Evolutionary conservation across 2,329 filamentous ascomycete species (phyloP), one percentile per base, ranked within the genome.

Genomic region (Dactylellina leptospora): DNA sequence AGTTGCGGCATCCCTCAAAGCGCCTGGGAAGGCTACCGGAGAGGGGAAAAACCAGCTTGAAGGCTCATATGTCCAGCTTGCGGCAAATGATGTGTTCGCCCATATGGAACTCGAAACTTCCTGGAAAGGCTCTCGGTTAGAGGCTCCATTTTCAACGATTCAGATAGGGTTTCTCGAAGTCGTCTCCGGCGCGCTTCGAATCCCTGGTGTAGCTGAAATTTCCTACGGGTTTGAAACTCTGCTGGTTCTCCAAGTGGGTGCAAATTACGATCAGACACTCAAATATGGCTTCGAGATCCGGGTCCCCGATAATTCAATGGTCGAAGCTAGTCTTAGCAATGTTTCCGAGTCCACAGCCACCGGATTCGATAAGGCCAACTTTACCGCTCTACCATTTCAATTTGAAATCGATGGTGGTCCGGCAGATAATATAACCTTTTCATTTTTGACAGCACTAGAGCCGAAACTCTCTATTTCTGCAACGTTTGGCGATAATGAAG

Each of bases 31-130:
- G 38, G 27, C 3, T 13, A n/a, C n/a, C n/a, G n/a, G 48, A 4
- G 27, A 38, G 5, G n/a, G 25, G 25, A 1, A 51, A 13, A 45
- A 50, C 20, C 23, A 53, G n/a, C 44, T 61, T 3, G 13, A 16
- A 9, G 58, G 22, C n/a, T 51, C 58, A 4, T 61, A 22, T 13
- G 20, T 51, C 23, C 3, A 53, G 13, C 9, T 61, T 16, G 36
- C 53, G 11, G 16, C 58, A 1, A 51, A 61, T 22, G 33, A 61
- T 23, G 13, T 61, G 6, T 61, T 61, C n/a, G 58, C 58, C 3
- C 58, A 51, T 44, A 42, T 61, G 30, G 58, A 61, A 23, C n/a
- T 61, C 20, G 58, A 61, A 16, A 53, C 30, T 10, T 20, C 42
- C 4, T 61, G 58, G 58, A 11, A 51, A 27, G 58, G 58, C 13